phyloP scores from a whole-genome alignment of 495 filamentous ascomycete genomes.

The Trichocladium uniseriatum region DNA sequence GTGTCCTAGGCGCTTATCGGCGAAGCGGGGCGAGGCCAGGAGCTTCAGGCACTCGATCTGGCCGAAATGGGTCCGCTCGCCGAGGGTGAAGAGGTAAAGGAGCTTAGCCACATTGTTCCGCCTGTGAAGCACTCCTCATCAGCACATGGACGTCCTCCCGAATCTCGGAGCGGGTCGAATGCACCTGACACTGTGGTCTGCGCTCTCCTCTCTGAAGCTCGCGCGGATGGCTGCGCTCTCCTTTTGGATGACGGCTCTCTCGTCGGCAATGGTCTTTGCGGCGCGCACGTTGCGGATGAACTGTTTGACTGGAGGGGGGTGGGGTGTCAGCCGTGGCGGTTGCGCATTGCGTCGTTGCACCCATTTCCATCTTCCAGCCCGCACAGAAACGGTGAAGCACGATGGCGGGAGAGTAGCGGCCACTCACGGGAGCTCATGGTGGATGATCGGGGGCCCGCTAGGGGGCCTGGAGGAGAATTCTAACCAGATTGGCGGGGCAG shows the following conservation, averaged over 20 bases:
- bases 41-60: slow-evolving; percentile 99
- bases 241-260: slow-evolving; percentile 95
- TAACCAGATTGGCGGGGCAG: slow-evolving; percentile 25
- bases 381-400: neutral
- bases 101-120: slow-evolving; percentile 98
- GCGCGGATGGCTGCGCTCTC: slow-evolving; percentile 95
- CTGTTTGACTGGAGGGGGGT: slow-evolving; percentile 69
- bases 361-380: neutral
- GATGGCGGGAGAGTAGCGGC: neutral
- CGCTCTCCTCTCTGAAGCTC: slow-evolving; percentile 93
- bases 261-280: slow-evolving; percentile 96
- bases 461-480: slow-evolving; percentile 31
- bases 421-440: slow-evolving; percentile 41
- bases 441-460: slow-evolving; percentile 29
- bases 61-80: slow-evolving; percentile 95
- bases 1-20: slow-evolving; percentile 94
- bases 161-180: slow-evolving; percentile 3
- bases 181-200: slow-evolving; percentile 80
- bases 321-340: slow-evolving; percentile 8
- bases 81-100: slow-evolving; percentile 96
- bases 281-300: slow-evolving; percentile 99
- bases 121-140: slow-evolving; percentile 39
- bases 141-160: slow-evolving; percentile 7
- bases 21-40: slow-evolving; percentile 91
- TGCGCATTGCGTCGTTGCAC: neutral